Base-by-base conservation (phyloP, 2,329 filamentous ascomycete species). In the Aspergillus ruber region DNA sequence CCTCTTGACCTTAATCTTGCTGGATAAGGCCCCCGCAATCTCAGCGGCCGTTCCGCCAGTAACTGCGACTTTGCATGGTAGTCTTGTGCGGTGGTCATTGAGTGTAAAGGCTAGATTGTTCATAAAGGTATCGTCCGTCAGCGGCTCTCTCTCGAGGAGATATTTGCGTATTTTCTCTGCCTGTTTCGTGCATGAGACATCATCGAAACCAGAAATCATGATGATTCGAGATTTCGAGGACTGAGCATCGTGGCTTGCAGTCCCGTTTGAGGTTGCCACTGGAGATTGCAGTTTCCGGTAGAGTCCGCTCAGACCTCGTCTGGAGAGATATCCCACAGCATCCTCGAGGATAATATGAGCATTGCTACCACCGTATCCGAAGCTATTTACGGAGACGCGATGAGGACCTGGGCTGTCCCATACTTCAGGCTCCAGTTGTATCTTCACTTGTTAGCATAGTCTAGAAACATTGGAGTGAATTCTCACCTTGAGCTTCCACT, bases 331-430 rank as follows among this genome's bases (percentile, higher is more conserved):
- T 3, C 52, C 45, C 3, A 33, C 15, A 4, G 54, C 42, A 38
- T 61, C 56, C 46, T 68, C 66, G 4, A 76, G 50, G 12, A 76
- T 68, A 3, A 63, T 60, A 49, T 77, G 74, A 0, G 67, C 69
- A 49, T 75, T 76, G 13, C 69, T 68, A 35, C 74, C 74, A 13
- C 74, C 73, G 20, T 71, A 74, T 2, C 73, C 74, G 47, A 74
- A 75, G 5, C 66, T 70, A 50, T 72, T 72, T 43, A 74, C 60
- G 13, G 55, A 58, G 3, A 53, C 54, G 15, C 58, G 52, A 43
- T 49, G 55, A 8, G 48, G 47, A 20, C 47, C 43, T 4, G 40
- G 13, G n/a, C 33, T 50, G 2, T 55, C 49, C 54, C 54, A 60
- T 8, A 48, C 44, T 13, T 53, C 52, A n/a, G 51, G 44, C n/a